Evolutionary conservation across 768 basidiomycete genomes (phyloP).

Genomic region (Mycena alexandri): DNA sequence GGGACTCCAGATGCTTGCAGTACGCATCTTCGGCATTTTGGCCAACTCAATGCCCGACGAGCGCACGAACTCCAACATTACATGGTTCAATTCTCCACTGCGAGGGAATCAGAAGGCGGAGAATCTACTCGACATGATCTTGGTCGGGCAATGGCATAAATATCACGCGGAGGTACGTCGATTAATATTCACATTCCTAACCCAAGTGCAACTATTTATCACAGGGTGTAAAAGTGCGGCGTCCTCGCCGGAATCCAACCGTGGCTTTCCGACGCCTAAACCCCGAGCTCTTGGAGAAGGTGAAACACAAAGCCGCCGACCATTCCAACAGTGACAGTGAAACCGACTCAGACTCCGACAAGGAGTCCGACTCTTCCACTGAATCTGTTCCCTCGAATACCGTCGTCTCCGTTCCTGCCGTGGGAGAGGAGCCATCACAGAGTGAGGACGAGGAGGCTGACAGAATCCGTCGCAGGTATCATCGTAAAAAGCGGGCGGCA

Average conservation of each 20-base stretch:
- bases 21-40: constrained; percentile 45
- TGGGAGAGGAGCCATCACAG: constrained; percentile 10
- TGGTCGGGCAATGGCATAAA: constrained; percentile 26
- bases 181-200: background rate
- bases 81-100: constrained; percentile 43
- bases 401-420: constrained; percentile 1
- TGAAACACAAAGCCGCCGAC: constrained; percentile 15
- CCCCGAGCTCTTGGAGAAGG: constrained; percentile 12
- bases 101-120: constrained; percentile 22
- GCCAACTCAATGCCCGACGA: constrained; percentile 52
- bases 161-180: constrained; percentile 14
- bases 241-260: constrained; percentile 5
- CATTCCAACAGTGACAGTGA: constrained; percentile 8
- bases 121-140: constrained; percentile 25
- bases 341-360: constrained; percentile 7
- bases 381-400: constrained; percentile 12
- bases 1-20: constrained; percentile 35
- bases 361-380: constrained; percentile 1
- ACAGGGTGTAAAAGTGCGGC: constrained; percentile 4
- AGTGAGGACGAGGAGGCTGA: constrained; percentile 12
- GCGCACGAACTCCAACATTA: constrained; percentile 44
- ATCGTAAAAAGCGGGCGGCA: background rate
- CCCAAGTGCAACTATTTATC: background rate
- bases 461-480: constrained; percentile 11
- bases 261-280: constrained; percentile 7